These are phyloP conservation scores for Phialophora verrucosa DNA, from an alignment of 2,329 filamentous ascomycete species.

Conservation along the genomic window DNA sequence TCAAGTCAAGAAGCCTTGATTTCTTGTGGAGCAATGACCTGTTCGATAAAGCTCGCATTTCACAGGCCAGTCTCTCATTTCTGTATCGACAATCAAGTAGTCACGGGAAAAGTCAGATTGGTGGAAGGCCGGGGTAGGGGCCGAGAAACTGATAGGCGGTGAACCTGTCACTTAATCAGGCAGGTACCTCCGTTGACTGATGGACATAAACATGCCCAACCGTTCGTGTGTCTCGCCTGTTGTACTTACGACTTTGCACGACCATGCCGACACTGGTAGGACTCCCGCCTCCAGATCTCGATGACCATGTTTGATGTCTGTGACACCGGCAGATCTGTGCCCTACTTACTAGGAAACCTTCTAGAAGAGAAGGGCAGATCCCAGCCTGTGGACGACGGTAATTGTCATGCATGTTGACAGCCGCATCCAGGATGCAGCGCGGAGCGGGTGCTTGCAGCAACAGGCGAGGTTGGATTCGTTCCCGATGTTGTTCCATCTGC, in stretches of 20 bases:
- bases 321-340: slow-evolving; percentile 30
- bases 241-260: slow-evolving; percentile 16
- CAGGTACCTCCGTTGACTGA: not conserved
- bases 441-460: slow-evolving; percentile 14
- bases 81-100: not conserved
- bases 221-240: not conserved
- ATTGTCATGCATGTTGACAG: slow-evolving; percentile 28
- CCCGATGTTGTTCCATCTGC: not conserved
- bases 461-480: slow-evolving; percentile 16
- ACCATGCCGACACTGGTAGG: not conserved
- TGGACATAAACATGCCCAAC: not conserved
- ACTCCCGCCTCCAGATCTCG: not conserved
- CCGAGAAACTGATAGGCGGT: slow-evolving; percentile 15
- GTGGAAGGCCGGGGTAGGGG: not conserved
- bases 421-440: slow-evolving; percentile 19
- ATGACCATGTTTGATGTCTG: not conserved
- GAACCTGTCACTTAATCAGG: slow-evolving; percentile 22
- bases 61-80: not conserved
- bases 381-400: slow-evolving; percentile 10
- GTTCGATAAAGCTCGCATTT: slow-evolving; percentile 3
- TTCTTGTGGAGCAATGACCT: slow-evolving; percentile 29
- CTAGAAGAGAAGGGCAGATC: slow-evolving; percentile 20
- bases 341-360: slow-evolving; percentile 10
- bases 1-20: slow-evolving; percentile 14
- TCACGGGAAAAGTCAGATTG: not conserved